Evolutionary conservation across 306 rosid genomes (phyloP).

Genomic region (Pterocarpus santalinus): DNA sequence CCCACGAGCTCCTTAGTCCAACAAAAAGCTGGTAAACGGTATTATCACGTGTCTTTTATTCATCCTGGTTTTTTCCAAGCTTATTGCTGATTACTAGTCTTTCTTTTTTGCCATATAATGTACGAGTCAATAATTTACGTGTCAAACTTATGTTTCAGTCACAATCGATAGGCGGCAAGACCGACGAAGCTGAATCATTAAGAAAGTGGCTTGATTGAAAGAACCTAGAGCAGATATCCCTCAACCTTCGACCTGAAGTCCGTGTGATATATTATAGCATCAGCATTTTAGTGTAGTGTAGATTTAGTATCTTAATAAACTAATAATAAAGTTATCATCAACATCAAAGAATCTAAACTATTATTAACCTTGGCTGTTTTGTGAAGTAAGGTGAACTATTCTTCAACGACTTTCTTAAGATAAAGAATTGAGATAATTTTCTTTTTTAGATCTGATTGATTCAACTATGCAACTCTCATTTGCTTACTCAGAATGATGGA

Average conservation of each 20-base stretch:
- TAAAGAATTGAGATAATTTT: not conserved
- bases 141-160: not conserved
- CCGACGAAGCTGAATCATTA: slow-evolving; percentile 7
- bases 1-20: slow-evolving; percentile 4
- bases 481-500: not conserved
- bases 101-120: not conserved
- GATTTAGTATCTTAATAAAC: not conserved
- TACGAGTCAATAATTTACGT: slow-evolving; percentile 7
- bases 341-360: slow-evolving; percentile 14
- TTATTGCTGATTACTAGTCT: not conserved
- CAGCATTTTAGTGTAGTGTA: not conserved
- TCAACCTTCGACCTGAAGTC: slow-evolving; percentile 10
- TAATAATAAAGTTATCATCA: not conserved
- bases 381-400: slow-evolving; percentile 6
- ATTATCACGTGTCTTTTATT: not conserved
- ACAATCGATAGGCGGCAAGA: slow-evolving; percentile 31
- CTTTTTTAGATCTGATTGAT: not conserved
- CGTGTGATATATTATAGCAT: not conserved
- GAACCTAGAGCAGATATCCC: not conserved
- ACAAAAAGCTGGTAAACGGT: slow-evolving; percentile 23
- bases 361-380: slow-evolving; percentile 7
- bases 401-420: slow-evolving; percentile 18
- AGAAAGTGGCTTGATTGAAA: slow-evolving; percentile 20
- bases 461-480: not conserved
- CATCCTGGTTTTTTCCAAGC: not conserved